Base-by-base conservation (phyloP, 345 rosid genomes). In the Gossypium raimondii region DNA sequence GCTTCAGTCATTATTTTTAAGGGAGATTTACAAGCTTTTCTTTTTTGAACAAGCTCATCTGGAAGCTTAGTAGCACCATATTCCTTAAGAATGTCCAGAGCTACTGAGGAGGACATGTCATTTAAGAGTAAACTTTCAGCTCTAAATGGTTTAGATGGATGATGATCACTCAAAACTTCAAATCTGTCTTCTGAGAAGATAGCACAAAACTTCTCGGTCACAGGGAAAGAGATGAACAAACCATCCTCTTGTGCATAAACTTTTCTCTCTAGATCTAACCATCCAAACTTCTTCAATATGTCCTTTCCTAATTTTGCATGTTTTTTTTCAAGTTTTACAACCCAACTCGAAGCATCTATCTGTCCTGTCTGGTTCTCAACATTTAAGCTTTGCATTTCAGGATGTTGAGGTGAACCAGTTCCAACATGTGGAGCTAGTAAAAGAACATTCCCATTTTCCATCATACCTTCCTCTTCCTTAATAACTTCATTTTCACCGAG, bases 221-320 rank as follows among this genome's bases (percentile, higher is more conserved):
- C 87, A 4, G 97, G 98, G 82, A 94, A 92, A 82, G 88, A 91
- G 53, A 92, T 85, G 73, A 75, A 83, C 53, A 80, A 75, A 60
- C 92, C 90, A 77, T 86, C 85, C 60, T 77, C 84, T 69, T 57
- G 65, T 48, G 87, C 78, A 70, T 80, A 84, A 51, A 82, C 92
- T 76, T 92, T 94, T 79, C 97, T 92, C 74, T 83, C 82, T 56
- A 85, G 90, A 81, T 92, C 96, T 81, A 94, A 81, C 98, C 98
- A 94, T 64, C 97, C 90, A 60, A 87, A 88, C 72, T 77, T 89
- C 87, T 91, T 94, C 83, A 94, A 79, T 7, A 89, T 79, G 84
- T 91, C 98, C 82, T 94, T 91, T 73, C 90, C 97, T 29, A 77
- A 75, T 86, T 94, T 94, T 24, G 93, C 98, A 75, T 81, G 75